Conservation (phyloP, 2,329 filamentous ascomycete genomes). For the Rutstroemia sydowiana region DNA sequence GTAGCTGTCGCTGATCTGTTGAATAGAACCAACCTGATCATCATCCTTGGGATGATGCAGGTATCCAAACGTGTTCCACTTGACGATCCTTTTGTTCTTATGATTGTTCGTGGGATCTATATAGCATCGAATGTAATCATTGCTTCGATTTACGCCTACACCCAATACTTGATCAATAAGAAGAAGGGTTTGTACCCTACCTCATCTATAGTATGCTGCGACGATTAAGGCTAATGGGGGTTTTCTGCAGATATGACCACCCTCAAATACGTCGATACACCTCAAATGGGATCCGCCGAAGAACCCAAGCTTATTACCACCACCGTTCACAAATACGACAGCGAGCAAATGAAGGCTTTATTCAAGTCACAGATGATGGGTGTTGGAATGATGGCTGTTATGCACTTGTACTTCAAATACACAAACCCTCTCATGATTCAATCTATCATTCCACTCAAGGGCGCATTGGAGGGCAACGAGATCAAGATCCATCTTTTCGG, state of each 20-base stretch:
- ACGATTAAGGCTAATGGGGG: background rate
- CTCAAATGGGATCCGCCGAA: conserved; percentile 86
- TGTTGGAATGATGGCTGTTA: conserved; percentile 94
- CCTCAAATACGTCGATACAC: conserved; percentile 96
- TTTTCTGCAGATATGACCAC: conserved; percentile 76
- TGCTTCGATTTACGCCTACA: conserved; percentile 74
- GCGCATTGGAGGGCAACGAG: conserved; percentile 88
- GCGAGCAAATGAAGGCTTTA: conserved; percentile 71
- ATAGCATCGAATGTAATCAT: conserved; percentile 70
- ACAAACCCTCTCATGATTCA: conserved; percentile 98
- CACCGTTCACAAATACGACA: conserved; percentile 92
- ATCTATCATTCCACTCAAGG: conserved; percentile 96
- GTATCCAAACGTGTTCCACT: conserved; percentile 93
- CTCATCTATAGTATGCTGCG: background rate
- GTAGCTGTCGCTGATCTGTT: conserved; percentile 15
- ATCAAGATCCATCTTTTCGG: conserved; percentile 93
- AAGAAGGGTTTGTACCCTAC: conserved; percentile 73
- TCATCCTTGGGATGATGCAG: conserved; percentile 98
- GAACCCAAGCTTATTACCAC: conserved; percentile 95
- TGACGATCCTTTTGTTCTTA: conserved; percentile 70
- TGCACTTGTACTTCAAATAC: conserved; percentile 99
- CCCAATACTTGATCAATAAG: conserved; percentile 78
- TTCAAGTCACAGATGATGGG: conserved; percentile 94
- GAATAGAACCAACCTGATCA: conserved; percentile 77
- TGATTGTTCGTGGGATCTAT: conserved; percentile 58